These are phyloP conservation scores for Simplicillium sp. DNA, from an alignment of 2,329 filamentous ascomycete genomes.

Conservation along the genomic window DNA sequence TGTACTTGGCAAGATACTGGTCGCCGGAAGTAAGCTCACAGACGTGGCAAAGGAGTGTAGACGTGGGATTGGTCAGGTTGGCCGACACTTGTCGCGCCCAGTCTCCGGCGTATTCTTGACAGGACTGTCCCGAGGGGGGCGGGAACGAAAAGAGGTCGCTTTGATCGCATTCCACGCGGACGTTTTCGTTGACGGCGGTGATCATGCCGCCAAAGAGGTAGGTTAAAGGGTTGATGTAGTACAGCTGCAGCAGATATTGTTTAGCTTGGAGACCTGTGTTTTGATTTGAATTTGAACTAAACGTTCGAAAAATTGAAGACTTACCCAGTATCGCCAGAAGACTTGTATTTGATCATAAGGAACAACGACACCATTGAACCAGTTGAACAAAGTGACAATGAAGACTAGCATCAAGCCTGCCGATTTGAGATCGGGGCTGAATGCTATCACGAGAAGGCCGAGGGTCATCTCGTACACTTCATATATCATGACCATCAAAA, in stretches of 20 bases:
- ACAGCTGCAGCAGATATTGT: no score
- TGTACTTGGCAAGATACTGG: no score
- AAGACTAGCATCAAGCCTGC: no score
- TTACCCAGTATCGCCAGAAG: conserved; percentile 20
- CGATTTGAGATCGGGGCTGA: neutral
- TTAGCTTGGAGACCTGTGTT: no score
- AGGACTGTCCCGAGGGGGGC: neutral
- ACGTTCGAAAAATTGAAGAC: no score
- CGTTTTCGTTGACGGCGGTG: conserved; percentile 24
- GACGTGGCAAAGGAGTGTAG: no score
- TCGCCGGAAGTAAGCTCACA: no score
- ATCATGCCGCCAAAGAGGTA: conserved; percentile 29
- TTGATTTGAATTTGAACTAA: no score
- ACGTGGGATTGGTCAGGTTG: no score
- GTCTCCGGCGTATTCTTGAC: neutral
- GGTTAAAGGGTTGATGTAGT: conserved; percentile 31
- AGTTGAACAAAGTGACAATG: neutral
- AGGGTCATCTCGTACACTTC: no score
- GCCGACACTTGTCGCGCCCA: no score
- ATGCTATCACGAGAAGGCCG: conserved; percentile 34
- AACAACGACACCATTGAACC: conserved; percentile 16
- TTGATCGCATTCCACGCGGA: conserved; percentile 22
- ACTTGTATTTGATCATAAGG: conserved; percentile 12
- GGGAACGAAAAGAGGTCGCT: conserved; percentile 18
- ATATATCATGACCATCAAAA: conserved; percentile 63